Evolutionary conservation across 2,329 filamentous ascomycete genomes (phyloP), one percentile per base, ranked within the genome.

Genomic region (Ophiostoma novo-ulmi): DNA sequence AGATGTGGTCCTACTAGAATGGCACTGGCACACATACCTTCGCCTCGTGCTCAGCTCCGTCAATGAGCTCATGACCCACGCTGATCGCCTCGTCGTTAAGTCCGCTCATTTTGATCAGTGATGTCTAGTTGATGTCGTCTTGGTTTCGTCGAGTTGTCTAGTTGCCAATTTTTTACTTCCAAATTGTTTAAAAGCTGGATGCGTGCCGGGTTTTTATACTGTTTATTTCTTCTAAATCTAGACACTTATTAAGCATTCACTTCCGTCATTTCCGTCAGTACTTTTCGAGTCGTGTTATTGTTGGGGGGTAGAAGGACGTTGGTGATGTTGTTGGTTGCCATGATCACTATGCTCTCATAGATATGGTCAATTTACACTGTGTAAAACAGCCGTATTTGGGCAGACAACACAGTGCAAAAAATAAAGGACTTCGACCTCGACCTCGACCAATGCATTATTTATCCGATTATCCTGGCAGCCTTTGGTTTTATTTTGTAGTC

Each of bases 61-160:
- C 70, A 11, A 71, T 68, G 20, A 71, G 67, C 6, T 71, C 70
- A 41, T 71, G 70, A 1, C 70, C 70, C 3, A 66, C 70, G 5
- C 26, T 36, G 17, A 71, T 67, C 4, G 58, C 55, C 17, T 71
- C 66, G 58, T 71, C 70, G 4, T 4, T 22, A n/a, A 71, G 70
- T 35, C 66, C 66, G 26, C n/a, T 65, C 70, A 70, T 70, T 26
- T 36, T 70, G 2, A 20, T 44, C 13, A 22, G 10, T 48, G 31
- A 36, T 63, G 13, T 17, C 7, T 48, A 7, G 26, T 35, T 63
- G 26, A 64, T 64, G 31, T 35, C 55, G 55, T 26, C 14, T 31
- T 58, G 26, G 13, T 35, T 3, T 31, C 3, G 58, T 35, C 22
- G 22, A 63, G 52, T 61, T 61, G 55, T 20, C 31, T 31, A 39